Conservation (phyloP, 768 basidiomycete species). For the Lentinula guzmanii region DNA sequence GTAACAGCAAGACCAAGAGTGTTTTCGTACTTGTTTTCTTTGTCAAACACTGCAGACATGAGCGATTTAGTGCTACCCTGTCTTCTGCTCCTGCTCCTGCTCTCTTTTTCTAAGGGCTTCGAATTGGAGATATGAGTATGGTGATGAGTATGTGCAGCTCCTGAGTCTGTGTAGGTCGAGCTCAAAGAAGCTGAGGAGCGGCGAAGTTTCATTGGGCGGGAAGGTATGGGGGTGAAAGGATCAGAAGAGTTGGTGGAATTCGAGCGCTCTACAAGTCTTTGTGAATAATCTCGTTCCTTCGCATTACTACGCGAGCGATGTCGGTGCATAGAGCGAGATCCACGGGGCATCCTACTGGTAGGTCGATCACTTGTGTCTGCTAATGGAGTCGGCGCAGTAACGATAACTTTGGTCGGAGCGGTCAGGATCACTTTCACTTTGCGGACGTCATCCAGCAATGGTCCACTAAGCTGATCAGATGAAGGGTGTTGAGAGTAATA, state of each 20-base stretch:
- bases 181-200: neutral
- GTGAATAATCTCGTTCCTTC: constrained; percentile 17
- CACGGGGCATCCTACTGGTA: constrained; percentile 33
- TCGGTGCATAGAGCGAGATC: constrained; percentile 31
- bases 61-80: constrained; percentile 3
- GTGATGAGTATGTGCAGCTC: neutral
- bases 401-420: constrained; percentile 44
- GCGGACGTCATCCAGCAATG: constrained; percentile 11
- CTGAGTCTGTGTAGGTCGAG: neutral
- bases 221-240: constrained; percentile 26
- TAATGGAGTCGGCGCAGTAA: constrained; percentile 47
- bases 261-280: constrained; percentile 20
- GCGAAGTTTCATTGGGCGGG: constrained; percentile 22
- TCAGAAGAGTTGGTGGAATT: constrained; percentile 18
- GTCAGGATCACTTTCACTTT: constrained; percentile 38
- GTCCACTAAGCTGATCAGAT: neutral
- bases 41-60: constrained; percentile 20
- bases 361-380: constrained; percentile 19
- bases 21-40: constrained; percentile 29
- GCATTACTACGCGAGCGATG: neutral
- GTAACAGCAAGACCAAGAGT: constrained; percentile 25
- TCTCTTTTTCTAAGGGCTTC: neutral
- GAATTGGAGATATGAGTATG: neutral
- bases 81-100: neutral
- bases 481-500: neutral